Evolutionary conservation across 140 eudicot species (phyloP).

Genomic region (Bidens hawaiensis): DNA sequence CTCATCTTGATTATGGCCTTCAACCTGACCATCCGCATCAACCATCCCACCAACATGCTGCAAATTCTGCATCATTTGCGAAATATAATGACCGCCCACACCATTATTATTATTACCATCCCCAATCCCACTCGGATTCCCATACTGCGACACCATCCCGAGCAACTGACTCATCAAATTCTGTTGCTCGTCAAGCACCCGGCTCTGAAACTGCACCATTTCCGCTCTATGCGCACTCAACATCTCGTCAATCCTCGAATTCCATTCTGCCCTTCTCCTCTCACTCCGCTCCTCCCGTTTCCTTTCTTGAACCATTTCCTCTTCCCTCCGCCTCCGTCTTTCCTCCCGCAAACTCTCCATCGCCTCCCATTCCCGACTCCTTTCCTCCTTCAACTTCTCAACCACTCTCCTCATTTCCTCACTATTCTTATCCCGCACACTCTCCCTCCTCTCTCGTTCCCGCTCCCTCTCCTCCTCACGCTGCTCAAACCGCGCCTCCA

Average conservation of each 20-base stretch:
- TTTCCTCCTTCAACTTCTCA: conserved; percentile 46
- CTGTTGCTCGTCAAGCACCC: conserved; percentile 83
- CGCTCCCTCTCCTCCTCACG: conserved; percentile 76
- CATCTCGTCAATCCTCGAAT: conserved; percentile 74
- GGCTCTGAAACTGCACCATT: conserved; percentile 75
- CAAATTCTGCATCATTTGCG: conserved; percentile 91
- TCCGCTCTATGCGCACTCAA: conserved; percentile 71
- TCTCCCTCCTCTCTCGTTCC: conserved; percentile 65
- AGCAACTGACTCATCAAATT: conserved; percentile 64
- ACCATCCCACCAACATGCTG: conserved; percentile 79
- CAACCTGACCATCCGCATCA: conserved; percentile 75
- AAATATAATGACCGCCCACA: conserved; percentile 63
- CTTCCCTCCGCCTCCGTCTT: conserved; percentile 65
- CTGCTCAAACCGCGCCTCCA: conserved; percentile 72
- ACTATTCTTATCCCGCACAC: conserved; percentile 36
- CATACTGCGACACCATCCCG: conserved; percentile 73
- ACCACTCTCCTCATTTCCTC: conserved; percentile 36
- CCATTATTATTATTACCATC: conserved; percentile 67
- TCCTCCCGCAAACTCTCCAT: conserved; percentile 70
- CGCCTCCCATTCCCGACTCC: conserved; percentile 62
- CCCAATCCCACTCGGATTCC: conserved; percentile 61
- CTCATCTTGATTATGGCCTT: conserved; percentile 75
- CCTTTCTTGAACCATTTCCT: conserved; percentile 49
- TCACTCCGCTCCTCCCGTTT: conserved; percentile 72
- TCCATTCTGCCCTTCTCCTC: conserved; percentile 71